These are phyloP conservation scores for Backusella luteola DNA, from an alignment of 192 early-diverging fungal genomes.

Conservation along the genomic window DNA sequence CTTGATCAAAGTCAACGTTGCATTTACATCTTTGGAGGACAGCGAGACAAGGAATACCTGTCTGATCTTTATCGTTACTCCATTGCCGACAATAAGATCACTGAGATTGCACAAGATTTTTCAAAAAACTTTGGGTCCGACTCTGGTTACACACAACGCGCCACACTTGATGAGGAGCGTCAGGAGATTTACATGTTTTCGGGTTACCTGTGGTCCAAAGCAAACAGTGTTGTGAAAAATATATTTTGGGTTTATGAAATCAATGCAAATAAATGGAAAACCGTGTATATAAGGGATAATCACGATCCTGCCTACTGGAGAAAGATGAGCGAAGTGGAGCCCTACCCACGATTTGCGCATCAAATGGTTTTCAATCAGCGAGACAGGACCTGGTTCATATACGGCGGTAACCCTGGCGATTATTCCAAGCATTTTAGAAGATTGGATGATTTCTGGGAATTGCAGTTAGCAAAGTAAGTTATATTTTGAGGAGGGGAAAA, in stretches of 20 bases:
- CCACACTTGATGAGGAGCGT: slow-evolving; percentile 71
- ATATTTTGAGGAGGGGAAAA: neutral
- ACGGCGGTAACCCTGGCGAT: slow-evolving; percentile 93
- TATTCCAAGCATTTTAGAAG: slow-evolving; percentile 54
- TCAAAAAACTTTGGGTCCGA: slow-evolving; percentile 73
- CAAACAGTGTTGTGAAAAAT: slow-evolving; percentile 66
- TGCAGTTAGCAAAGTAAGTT: slow-evolving; percentile 61
- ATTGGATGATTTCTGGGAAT: slow-evolving; percentile 87
- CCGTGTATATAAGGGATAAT: slow-evolving; percentile 66
- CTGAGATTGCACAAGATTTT: slow-evolving; percentile 74
- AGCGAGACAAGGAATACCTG: slow-evolving; percentile 77
- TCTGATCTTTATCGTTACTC: slow-evolving; percentile 85
- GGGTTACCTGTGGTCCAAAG: slow-evolving; percentile 63
- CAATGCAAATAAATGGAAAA: slow-evolving; percentile 52
- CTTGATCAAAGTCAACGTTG: slow-evolving; percentile 70
- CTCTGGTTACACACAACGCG: slow-evolving; percentile 79
- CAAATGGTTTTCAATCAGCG: slow-evolving; percentile 84
- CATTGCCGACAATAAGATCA: slow-evolving; percentile 75
- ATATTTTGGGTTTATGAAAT: slow-evolving; percentile 78
- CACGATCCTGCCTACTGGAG: slow-evolving; percentile 18
- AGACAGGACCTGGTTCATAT: slow-evolving; percentile 76
- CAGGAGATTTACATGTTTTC: slow-evolving; percentile 86
- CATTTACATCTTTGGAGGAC: slow-evolving; percentile 91
- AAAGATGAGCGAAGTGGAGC: slow-evolving; percentile 46
- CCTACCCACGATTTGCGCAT: slow-evolving; percentile 85